A percentile compares a stretch with the other conserved stretches of the same genome.
phyloP scores from a whole-genome alignment of 371 early-diverging fungal genomes.

The Actinomucor elegans region DNA sequence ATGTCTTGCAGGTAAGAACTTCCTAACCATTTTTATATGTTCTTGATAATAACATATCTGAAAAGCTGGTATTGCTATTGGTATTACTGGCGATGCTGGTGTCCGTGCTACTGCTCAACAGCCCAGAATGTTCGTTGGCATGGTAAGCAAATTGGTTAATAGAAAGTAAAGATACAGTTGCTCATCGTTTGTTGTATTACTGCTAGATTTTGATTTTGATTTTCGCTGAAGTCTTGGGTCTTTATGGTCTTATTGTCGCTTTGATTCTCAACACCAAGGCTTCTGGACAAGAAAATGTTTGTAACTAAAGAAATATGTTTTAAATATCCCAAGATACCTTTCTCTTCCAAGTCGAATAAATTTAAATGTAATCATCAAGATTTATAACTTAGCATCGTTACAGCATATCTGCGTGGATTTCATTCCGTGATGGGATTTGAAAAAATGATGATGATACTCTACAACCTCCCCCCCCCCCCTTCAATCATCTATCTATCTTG shows the following conservation, averaged over 20 bases:
- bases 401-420: too few species aligned
- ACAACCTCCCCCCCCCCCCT: too few species aligned
- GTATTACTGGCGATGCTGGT: conserved; percentile 95
- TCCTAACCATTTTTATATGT: too few species aligned
- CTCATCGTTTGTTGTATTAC: conserved; percentile 4
- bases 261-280: conserved; percentile 95
- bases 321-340: too few species aligned
- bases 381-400: too few species aligned
- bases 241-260: conserved; percentile 93
- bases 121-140: conserved; percentile 92
- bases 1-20: conserved; percentile 71
- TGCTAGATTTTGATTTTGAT: conserved; percentile 86
- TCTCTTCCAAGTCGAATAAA: too few species aligned
- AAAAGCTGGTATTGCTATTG: conserved; percentile 96
- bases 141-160: conserved; percentile 46
- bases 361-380: too few species aligned
- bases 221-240: conserved; percentile 98
- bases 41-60: too few species aligned
- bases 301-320: conserved; percentile 31
- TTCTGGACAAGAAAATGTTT: conserved; percentile 36
- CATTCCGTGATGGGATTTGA: too few species aligned
- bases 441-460: too few species aligned
- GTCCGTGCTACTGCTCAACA: conserved; percentile 93
- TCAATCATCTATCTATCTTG: too few species aligned
- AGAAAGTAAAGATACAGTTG: background rate